These are phyloP conservation scores for Sphagnum fallax DNA, from an alignment of 228 moss, liverwort and hornwort species.

Conservation along the genomic window DNA sequence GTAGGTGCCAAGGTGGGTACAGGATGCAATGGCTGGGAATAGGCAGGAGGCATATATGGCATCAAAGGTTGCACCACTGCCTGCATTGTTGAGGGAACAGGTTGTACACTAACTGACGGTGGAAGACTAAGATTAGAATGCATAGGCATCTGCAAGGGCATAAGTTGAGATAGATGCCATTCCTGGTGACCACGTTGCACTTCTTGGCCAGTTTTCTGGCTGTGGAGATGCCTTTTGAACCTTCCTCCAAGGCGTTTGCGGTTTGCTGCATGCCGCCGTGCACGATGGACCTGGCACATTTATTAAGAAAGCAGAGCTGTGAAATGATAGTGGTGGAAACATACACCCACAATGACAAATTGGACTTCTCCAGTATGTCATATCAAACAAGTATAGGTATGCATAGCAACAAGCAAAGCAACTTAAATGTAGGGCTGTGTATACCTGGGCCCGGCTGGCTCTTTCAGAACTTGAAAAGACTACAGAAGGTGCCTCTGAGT, in stretches of 20 bases:
- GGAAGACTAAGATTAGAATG: too few relatives aligned
- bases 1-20: constrained; percentile 24
- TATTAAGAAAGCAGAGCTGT: too few relatives aligned
- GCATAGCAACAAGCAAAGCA: too few relatives aligned
- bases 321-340: too few relatives aligned
- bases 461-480: constrained; percentile 57
- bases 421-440: not conserved
- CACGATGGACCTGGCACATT: constrained; percentile 53
- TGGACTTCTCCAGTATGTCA: too few relatives aligned
- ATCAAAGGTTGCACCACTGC: constrained; percentile 29
- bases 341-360: too few relatives aligned
- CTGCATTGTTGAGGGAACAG: too few relatives aligned
- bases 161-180: too few relatives aligned
- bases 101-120: too few relatives aligned
- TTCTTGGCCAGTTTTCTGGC: not conserved
- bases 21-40: constrained; percentile 38
- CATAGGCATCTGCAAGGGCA: too few relatives aligned
- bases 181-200: too few relatives aligned
- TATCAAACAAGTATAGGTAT: too few relatives aligned
- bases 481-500: constrained; percentile 30
- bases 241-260: constrained; percentile 75
- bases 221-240: constrained; percentile 46
- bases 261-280: constrained; percentile 74
- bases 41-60: constrained; percentile 59
- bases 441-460: constrained; percentile 68